Base-by-base conservation (phyloP, 768 basidiomycete genomes). In the Serendipita sp. region DNA sequence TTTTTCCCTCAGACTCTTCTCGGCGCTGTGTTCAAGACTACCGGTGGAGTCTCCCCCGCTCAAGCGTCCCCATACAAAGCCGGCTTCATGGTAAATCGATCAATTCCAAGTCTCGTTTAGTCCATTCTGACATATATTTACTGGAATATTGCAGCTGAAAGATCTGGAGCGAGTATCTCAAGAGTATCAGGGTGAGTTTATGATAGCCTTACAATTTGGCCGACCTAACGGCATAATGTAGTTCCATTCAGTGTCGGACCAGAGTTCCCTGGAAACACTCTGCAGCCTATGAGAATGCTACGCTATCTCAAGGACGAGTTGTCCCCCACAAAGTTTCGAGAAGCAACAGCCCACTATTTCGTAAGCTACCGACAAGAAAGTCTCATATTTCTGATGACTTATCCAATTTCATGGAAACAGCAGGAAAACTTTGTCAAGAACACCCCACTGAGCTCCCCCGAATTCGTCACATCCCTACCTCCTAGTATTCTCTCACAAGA, bases 371-470 rank as follows among this genome's bases (percentile, higher is more conserved):
- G n/a, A 18, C 29, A n/a, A 18, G 6, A 31, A n/a, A 18, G 48
- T 50, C 5, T 31, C n/a, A 8, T 18, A 23, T 40, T 36, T 64
- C 23, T 45, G 10, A 18, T 18, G 15, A 29, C 16, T 31, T 45
- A 13, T 15, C 18, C 45, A 11, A 29, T 18, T 50, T 8, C 29
- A 33, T 16, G 11, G 44, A 23, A 36, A 52, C 18, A 29, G 29
- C 45, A 45, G n/a, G 10, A 23, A 45, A 64, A 52, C 34, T 37
- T 44, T 64, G 63, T 45, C n/a, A 27, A n/a, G 50, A 64, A 23
- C 46, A 52, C 36, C 27, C 27, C 45, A 23, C 29, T 50, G 11
- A 53, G 33, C 11, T 29, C 45, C 5, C 63, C 63, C 8, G 63
- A 64, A 16, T 64, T 64, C 33, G 18, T 64, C 46, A 29, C 45